Evolutionary conservation across 2,329 filamentous ascomycete genomes (phyloP).

Genomic region (Huntiella savannae): DNA sequence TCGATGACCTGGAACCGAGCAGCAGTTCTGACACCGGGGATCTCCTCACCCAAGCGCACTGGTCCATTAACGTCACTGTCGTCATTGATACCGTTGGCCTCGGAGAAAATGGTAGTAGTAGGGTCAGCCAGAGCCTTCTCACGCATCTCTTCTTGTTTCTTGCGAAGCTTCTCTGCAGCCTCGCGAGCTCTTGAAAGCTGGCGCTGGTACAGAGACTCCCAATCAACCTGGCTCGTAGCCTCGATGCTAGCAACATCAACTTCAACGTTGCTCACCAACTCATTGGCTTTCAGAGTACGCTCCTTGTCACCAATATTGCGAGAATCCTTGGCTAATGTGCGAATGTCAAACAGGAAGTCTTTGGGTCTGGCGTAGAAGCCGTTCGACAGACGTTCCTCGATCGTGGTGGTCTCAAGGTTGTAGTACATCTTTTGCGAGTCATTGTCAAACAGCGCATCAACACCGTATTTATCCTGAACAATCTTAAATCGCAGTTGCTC

Average conservation of each 20-base stretch:
- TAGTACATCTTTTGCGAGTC: conserved; percentile 75
- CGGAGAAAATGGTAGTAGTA: neutral
- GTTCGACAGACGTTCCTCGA: conserved; percentile 91
- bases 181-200: conserved; percentile 46
- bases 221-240: conserved; percentile 48
- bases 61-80: conserved; percentile 36
- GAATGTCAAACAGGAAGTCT: conserved; percentile 80
- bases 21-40: conserved; percentile 35
- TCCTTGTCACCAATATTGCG: conserved; percentile 68
- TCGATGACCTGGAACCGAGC: conserved; percentile 34
- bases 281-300: conserved; percentile 68
- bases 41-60: conserved; percentile 42
- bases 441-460: conserved; percentile 56
- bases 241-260: conserved; percentile 74
- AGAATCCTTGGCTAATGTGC: conserved; percentile 66
- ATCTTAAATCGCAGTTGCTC: conserved; percentile 61
- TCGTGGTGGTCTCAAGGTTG: conserved; percentile 80
- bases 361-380: conserved; percentile 84
- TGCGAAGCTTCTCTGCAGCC: conserved; percentile 39
- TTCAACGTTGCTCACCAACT: conserved; percentile 81
- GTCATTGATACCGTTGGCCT: conserved; percentile 14
- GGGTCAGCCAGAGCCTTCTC: neutral
- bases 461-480: conserved; percentile 59
- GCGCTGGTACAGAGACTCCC: conserved; percentile 61
- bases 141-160: conserved; percentile 26